Evolutionary conservation across 2,329 filamentous ascomycete genomes (phyloP).

Genomic region (Epichloe sp.): DNA sequence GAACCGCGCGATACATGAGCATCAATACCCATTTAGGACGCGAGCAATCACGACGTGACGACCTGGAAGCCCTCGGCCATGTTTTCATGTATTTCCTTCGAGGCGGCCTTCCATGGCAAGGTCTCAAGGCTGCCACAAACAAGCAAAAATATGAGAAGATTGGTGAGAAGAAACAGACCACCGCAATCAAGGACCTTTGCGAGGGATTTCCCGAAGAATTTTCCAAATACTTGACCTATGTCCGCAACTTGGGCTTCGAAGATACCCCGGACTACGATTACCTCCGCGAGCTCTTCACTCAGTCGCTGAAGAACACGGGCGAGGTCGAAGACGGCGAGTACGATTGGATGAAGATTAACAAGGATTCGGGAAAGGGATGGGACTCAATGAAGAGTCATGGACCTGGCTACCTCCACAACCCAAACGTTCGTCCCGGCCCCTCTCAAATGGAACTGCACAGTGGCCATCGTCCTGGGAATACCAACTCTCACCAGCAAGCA

Average conservation of each 20-base stretch:
- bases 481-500: constrained; percentile 49
- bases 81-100: constrained; percentile 65
- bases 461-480: constrained; percentile 52
- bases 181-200: constrained; percentile 89
- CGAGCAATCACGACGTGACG: constrained; percentile 91
- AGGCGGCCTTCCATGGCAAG: constrained; percentile 60
- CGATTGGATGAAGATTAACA: constrained; percentile 98
- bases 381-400: constrained; percentile 58
- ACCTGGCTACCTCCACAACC: constrained; percentile 52
- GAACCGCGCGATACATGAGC: constrained; percentile 97
- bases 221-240: constrained; percentile 93
- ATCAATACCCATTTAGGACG: constrained; percentile 97
- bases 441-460: constrained; percentile 77
- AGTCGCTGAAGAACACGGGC: constrained; percentile 85
- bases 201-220: constrained; percentile 96
- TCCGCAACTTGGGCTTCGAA: constrained; percentile 95
- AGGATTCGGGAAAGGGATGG: constrained; percentile 74
- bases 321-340: constrained; percentile 97
- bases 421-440: constrained; percentile 64
- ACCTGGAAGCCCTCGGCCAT: constrained; percentile 75
- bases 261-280: constrained; percentile 98
- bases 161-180: constrained; percentile 99
- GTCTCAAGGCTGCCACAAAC: constrained; percentile 60
- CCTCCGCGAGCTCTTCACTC: constrained; percentile 88
- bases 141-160: constrained; percentile 99